These are phyloP conservation scores for Poteriospumella lacustris DNA, from an alignment of 108 stramenopile species.

Conservation along the genomic window DNA sequence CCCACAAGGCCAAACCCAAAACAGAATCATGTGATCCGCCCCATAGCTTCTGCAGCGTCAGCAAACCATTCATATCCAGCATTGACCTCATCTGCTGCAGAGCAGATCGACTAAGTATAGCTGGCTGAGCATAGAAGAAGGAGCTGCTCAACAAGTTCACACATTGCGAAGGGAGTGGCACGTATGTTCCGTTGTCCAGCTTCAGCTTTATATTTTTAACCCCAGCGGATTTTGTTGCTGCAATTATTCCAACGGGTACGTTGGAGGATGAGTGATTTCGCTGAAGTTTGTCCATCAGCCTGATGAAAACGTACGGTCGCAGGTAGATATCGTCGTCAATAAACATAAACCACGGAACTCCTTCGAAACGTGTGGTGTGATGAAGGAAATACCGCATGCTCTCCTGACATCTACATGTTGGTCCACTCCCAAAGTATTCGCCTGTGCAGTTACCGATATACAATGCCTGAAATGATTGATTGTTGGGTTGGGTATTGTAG, in stretches of 20 bases:
- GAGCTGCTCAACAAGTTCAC: too few species aligned
- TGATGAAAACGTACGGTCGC: neutral
- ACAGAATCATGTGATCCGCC: neutral
- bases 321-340: neutral
- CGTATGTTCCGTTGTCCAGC: too few species aligned
- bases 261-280: neutral
- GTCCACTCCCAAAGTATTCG: too few species aligned
- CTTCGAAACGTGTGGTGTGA: neutral
- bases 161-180: too few species aligned
- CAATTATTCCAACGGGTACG: too few species aligned
- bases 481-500: too few species aligned
- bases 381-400: neutral
- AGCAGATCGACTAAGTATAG: neutral
- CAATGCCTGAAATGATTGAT: too few species aligned
- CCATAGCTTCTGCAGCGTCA: neutral
- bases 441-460: too few species aligned
- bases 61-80: neutral
- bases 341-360: constrained; percentile 1
- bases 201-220: too few species aligned
- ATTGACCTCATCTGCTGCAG: neutral
- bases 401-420: constrained; percentile 22
- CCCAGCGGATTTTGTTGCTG: too few species aligned
- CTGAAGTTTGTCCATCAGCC: neutral
- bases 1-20: neutral
- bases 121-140: constrained; percentile 11